Evolutionary conservation across 208 protist genomes (phyloP), one percentile per base, ranked within the genome.

Genomic region (Spongospora subterranea): DNA sequence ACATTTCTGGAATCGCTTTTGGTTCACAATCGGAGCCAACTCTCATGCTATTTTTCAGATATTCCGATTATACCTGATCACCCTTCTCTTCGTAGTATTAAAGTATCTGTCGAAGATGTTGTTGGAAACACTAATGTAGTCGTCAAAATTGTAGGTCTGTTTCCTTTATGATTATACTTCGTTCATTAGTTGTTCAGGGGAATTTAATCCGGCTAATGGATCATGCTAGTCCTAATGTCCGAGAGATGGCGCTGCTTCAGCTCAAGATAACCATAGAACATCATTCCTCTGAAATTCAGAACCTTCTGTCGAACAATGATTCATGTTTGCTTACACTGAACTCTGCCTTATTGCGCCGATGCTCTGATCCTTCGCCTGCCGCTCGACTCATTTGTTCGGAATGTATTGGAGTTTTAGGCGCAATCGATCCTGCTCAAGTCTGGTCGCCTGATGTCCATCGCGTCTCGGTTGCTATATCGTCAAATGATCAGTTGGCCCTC

Each of bases 241-340:
- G 71, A 43, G 71, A 82, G 40, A 82, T 82, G 71, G 71, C 71
- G 6, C 71, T 82, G 35, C 17, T n/a, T 45, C 71, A 82, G n/a
- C 40, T 82, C 6, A 6, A n/a, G 35, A 43, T 45, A 45, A 20
- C n/a, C 6, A 20, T 82, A 35, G 11, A 20, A 20, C 71, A 82
- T 35, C n/a, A 35, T 82, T 6, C 6, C 11, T 40, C 6, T 82
- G 71, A 82, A 20, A 45, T 43, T 82, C 71, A 82, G 6, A 17
- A 6, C 6, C 35, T 82, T 20, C 6, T 35, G 6, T 82, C 71
- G 71, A 82, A 35, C 40, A 43, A 43, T n/a, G 71, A 82, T 35
- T 39, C 71, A 6, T n/a, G 17, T 6, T 35, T 82, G n/a, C 6
- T 35, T 43, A 6, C 6, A 43, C 17, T 82, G 13, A n/a, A 40